Conservation (phyloP, 495 filamentous ascomycete species). For the Podospora pseudopauciseta region DNA sequence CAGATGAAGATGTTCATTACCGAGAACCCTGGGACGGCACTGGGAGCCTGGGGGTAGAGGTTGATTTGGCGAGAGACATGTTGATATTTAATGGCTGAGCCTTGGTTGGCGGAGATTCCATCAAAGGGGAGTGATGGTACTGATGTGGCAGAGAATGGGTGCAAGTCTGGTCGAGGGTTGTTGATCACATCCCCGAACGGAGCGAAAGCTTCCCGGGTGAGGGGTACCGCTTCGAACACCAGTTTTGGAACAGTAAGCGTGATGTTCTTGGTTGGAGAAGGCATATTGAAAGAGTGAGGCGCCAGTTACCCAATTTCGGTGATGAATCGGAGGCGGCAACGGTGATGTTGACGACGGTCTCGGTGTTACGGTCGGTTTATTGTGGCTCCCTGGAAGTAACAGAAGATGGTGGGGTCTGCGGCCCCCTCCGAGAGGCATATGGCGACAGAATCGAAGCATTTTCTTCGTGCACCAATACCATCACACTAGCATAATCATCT, state of each 20-base stretch:
- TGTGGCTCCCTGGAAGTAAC: background rate
- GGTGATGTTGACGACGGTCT: background rate
- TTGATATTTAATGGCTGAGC: constrained; percentile 79
- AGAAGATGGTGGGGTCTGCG: background rate
- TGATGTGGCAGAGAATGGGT: constrained; percentile 36
- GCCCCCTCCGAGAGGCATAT: background rate
- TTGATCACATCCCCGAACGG: constrained; percentile 80
- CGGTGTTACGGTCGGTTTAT: background rate
- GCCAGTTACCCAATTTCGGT: background rate
- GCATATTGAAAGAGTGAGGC: background rate
- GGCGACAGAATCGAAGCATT: background rate
- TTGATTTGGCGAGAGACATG: constrained; percentile 69
- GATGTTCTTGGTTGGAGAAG: constrained; percentile 11
- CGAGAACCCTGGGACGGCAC: constrained; percentile 53
- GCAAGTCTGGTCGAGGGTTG: constrained; percentile 58
- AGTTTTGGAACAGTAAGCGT: constrained; percentile 19
- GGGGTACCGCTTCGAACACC: constrained; percentile 51
- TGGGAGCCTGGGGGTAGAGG: constrained; percentile 63
- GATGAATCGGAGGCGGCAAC: background rate
- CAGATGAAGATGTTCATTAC: constrained; percentile 89
- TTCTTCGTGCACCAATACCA: background rate
- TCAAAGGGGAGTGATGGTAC: constrained; percentile 37
- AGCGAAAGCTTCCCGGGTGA: constrained; percentile 64
- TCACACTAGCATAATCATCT: background rate
- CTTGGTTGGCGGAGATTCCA: constrained; percentile 69